These are phyloP conservation scores for Phaeosphaeria sp. DNA, from an alignment of 2,329 filamentous ascomycete species.

Conservation along the genomic window DNA sequence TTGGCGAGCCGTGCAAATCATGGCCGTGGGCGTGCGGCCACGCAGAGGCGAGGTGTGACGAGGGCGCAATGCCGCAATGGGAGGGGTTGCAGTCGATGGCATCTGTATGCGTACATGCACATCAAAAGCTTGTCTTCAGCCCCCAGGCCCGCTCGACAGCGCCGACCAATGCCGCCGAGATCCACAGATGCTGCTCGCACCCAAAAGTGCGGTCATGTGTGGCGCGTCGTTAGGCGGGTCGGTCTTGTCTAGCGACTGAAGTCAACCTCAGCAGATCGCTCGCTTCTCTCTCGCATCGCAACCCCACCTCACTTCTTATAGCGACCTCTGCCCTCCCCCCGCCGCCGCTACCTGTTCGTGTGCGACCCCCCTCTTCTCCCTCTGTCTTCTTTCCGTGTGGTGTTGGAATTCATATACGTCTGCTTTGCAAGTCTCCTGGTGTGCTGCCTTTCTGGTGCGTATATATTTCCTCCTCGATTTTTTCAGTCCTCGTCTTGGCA, in stretches of 20 bases:
- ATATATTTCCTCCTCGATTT: not conserved
- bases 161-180: not conserved
- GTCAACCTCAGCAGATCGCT: not conserved
- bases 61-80: not conserved
- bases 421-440: not conserved
- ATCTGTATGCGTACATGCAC: not conserved
- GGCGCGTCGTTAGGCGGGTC: not conserved
- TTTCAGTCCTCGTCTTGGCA: not conserved
- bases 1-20: constrained; percentile 2
- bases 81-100: not conserved
- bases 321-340: not conserved
- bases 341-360: not conserved
- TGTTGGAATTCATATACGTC: not conserved
- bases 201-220: not conserved
- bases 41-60: not conserved
- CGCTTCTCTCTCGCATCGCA: not conserved
- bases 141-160: not conserved
- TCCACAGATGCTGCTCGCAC: not conserved
- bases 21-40: not conserved
- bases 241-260: not conserved
- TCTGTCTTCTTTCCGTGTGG: not conserved
- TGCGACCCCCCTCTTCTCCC: not conserved
- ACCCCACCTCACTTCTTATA: not conserved
- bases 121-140: not conserved
- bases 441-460: not conserved